A percentile compares a stretch with the other conserved stretches of the same genome.
Conservation (phyloP, 352 stramenopile species). For the Hyaloperonospora arabidopsidis region DNA sequence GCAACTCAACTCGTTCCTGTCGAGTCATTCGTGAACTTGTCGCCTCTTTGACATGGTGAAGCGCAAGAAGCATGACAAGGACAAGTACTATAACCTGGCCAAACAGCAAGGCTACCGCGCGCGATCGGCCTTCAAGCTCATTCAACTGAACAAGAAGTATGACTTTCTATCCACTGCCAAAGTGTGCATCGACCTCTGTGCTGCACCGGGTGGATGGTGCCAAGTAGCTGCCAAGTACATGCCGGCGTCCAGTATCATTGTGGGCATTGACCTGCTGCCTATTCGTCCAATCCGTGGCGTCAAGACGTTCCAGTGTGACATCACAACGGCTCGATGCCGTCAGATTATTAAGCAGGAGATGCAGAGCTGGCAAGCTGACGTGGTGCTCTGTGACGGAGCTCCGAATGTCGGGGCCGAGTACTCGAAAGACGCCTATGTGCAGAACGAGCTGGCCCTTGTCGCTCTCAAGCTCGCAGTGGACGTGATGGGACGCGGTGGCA, state of each 20-base stretch:
- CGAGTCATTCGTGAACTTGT: slow-evolving; percentile 30
- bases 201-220: slow-evolving; percentile 97
- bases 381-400: slow-evolving; percentile 98
- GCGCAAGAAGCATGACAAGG: slow-evolving; percentile 97
- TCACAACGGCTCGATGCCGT: slow-evolving; percentile 86
- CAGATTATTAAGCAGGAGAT: slow-evolving; percentile 91
- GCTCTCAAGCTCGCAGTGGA: slow-evolving; percentile 96
- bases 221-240: slow-evolving; percentile 89
- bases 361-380: slow-evolving; percentile 90
- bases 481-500: slow-evolving; percentile 90
- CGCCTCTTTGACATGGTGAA: slow-evolving; percentile 71
- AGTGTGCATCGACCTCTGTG: slow-evolving; percentile 98
- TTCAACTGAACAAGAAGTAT: slow-evolving; percentile 99
- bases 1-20: not conserved
- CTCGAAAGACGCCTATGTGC: slow-evolving; percentile 97
- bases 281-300: slow-evolving; percentile 96
- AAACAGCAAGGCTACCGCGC: slow-evolving; percentile 98
- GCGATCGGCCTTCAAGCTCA: slow-evolving; percentile 99
- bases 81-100: slow-evolving; percentile 99
- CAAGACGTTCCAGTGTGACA: slow-evolving; percentile 96
- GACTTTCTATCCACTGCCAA: slow-evolving; percentile 94
- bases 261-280: slow-evolving; percentile 97
- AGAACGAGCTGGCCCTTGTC: slow-evolving; percentile 96
- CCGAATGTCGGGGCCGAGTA: slow-evolving; percentile 98
- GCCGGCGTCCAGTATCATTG: slow-evolving; percentile 92